phyloP scores from a whole-genome alignment of 805 yeast genomes.

The Maudiozyma saulgeensis region DNA sequence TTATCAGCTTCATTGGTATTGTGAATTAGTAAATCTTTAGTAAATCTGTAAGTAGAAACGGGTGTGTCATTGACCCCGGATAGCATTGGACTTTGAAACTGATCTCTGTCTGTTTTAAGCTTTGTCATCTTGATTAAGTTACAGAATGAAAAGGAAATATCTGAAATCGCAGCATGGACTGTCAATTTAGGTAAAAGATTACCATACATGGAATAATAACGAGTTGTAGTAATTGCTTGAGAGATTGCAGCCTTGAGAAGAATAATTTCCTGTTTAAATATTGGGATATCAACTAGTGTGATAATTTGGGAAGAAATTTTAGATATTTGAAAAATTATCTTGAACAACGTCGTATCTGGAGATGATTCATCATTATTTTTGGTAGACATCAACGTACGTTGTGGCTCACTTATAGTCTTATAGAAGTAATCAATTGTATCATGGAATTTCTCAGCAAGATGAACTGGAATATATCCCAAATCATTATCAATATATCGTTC shows the following conservation, averaged over 20 bases:
- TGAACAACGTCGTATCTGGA: constrained; percentile 16
- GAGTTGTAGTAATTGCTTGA: constrained; percentile 64
- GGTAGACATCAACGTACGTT: neutral
- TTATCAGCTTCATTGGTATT: constrained; percentile 3
- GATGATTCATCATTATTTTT: constrained; percentile 1
- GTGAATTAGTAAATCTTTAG: neutral
- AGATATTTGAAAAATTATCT: constrained; percentile 18
- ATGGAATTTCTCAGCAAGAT: constrained; percentile 7
- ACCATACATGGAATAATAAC: constrained; percentile 59
- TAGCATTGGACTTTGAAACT: neutral
- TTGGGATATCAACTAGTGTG: constrained; percentile 15
- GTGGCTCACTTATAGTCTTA: constrained; percentile 3
- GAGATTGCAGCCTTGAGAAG: constrained; percentile 55
- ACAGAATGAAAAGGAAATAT: constrained; percentile 56
- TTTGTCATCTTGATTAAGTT: constrained; percentile 35
- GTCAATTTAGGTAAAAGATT: constrained; percentile 55
- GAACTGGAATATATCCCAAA: constrained; percentile 13
- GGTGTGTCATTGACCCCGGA: neutral
- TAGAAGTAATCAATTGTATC: constrained; percentile 7
- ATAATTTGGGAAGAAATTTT: constrained; percentile 15
- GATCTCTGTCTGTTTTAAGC: constrained; percentile 1
- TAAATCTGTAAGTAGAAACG: neutral
- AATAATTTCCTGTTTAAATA: constrained; percentile 34
- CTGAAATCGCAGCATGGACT: constrained; percentile 67
- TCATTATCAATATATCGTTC: constrained; percentile 8